phyloP scores from a whole-genome alignment of 306 rosid genomes.

The Vicia faba region DNA sequence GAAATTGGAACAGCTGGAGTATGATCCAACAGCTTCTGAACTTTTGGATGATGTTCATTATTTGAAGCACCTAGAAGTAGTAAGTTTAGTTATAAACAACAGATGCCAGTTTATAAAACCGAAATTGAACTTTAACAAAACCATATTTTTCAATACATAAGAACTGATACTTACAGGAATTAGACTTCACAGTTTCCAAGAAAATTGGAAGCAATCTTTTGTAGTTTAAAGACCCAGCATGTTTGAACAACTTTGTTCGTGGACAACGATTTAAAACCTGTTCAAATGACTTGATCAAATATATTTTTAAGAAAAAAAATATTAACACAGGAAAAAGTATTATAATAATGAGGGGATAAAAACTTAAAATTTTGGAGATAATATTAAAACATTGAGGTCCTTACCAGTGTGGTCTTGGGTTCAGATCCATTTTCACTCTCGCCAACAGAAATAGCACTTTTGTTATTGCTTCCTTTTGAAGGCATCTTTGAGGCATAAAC shows the following conservation, averaged over 20 bases:
- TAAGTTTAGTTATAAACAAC: constrained; percentile 13
- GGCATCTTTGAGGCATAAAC: constrained; percentile 34
- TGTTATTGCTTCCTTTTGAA: constrained; percentile 27
- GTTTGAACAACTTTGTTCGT: constrained; percentile 48
- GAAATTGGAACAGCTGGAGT: constrained; percentile 24
- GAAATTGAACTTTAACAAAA: not conserved
- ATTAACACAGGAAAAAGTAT: not conserved
- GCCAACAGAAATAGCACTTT: constrained; percentile 13
- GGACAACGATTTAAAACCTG: constrained; percentile 58
- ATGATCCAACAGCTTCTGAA: constrained; percentile 41
- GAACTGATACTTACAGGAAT: constrained; percentile 42
- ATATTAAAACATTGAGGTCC: constrained; percentile 8
- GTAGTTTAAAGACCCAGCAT: constrained; percentile 58
- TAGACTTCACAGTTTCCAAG: constrained; percentile 38
- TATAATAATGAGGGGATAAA: not conserved
- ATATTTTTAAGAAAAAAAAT: constrained; percentile 12
- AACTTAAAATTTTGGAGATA: not conserved
- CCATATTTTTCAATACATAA: not conserved
- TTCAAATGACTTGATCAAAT: constrained; percentile 20
- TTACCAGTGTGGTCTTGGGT: constrained; percentile 46
- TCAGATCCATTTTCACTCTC: constrained; percentile 36
- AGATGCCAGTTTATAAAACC: not conserved
- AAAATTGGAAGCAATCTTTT: constrained; percentile 73
- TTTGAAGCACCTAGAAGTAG: constrained; percentile 45
- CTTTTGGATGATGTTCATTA: constrained; percentile 33